These are phyloP conservation scores for Zygotorulaspora chibaensis DNA, from an alignment of 805 yeast species.

Conservation along the genomic window DNA sequence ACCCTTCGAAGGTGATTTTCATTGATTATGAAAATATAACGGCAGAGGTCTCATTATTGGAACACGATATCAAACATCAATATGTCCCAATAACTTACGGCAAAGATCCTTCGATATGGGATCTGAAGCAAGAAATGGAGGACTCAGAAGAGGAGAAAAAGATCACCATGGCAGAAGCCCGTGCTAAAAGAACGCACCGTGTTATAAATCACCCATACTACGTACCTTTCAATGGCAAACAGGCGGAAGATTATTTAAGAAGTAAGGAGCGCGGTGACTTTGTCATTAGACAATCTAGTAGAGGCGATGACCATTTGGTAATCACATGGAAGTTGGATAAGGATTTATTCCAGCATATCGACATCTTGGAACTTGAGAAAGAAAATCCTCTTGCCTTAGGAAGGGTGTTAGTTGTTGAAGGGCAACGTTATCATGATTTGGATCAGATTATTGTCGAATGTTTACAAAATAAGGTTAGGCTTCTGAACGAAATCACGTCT, in stretches of 20 bases:
- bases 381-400: constrained; percentile 62
- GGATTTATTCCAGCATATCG: constrained; percentile 85
- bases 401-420: constrained; percentile 58
- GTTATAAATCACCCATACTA: constrained; percentile 89
- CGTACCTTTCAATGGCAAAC: constrained; percentile 73
- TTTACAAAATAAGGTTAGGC: constrained; percentile 74
- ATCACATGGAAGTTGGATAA: constrained; percentile 96
- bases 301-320: constrained; percentile 82
- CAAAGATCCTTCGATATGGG: constrained; percentile 72
- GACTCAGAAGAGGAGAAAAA: constrained; percentile 55
- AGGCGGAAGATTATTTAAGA: constrained; percentile 91
- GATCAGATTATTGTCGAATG: constrained; percentile 91
- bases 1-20: constrained; percentile 71
- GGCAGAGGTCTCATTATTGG: constrained; percentile 68
- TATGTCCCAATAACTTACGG: constrained; percentile 37
- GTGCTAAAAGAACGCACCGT: constrained; percentile 60
- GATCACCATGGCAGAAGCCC: constrained; percentile 53
- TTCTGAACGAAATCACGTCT: constrained; percentile 76
- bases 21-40: constrained; percentile 71
- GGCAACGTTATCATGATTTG: constrained; percentile 70
- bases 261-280: constrained; percentile 86
- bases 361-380: constrained; percentile 70
- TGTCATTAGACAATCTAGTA: constrained; percentile 91
- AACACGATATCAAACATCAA: constrained; percentile 56
- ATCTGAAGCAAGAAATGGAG: constrained; percentile 64